Evolutionary conservation across 148 eudicot genomes (phyloP), one percentile per base, ranked within the genome.

Genomic region (Rhododendron griersonianum): DNA sequence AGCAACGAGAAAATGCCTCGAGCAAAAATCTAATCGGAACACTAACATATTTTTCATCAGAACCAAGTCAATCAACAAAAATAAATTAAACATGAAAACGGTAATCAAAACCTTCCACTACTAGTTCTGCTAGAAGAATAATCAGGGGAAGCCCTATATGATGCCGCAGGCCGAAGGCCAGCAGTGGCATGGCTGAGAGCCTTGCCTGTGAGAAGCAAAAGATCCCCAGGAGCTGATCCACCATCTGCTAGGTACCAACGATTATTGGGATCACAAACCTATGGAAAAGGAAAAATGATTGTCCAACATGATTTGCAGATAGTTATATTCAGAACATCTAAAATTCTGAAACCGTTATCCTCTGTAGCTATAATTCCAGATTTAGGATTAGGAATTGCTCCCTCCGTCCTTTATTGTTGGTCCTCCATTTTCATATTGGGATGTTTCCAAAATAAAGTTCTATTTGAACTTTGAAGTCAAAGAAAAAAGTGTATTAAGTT

Each of bases 241-340:
- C 82, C 87, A 89, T 95, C 97, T 89, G 98, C 98, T 90, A 91
- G 87, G 92, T 95, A 95, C 98, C 98, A 95, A 81, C 89, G 95
- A 79, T 95, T 94, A 91, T 93, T 95, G 89, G 98, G 94, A 84
- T 95, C 98, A 87, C 96, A 92, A 87, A 95, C 98, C 98, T 95
- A 92, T 80, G 55, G 87, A 86, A 59, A 65, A 71, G 39, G 39
- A 71, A 77, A 69, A 47, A 85, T 11, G 87, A 87, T 80, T 74
- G 41, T 23, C 21, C 59, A 82, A 87, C 79, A 84, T 87, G 74
- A 90, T 83, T 88, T 79, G 48, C 63, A 19, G 74, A 87, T 18
- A 81, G 86, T 74, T 48, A 88, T 14, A 50, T 33, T 59, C 41
- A 51, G 4, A 28, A 50, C 75, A 82, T 69, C 37, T 18, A 30